phyloP scores from a whole-genome alignment of 148 eudicot species.

The Rhododendron kiyosumense region DNA sequence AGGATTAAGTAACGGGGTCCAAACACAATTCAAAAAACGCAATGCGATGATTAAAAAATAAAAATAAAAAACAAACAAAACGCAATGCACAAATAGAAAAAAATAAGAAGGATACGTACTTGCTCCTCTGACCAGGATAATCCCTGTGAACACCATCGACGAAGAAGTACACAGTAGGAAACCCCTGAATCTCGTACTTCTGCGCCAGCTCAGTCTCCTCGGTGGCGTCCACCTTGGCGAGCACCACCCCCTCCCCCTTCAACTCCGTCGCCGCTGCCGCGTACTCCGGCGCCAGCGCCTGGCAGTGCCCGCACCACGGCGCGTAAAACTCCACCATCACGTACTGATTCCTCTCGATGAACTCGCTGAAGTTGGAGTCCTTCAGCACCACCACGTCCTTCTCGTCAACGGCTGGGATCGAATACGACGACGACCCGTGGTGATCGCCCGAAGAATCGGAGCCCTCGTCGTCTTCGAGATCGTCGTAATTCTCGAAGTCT shows the following conservation, averaged over 20 bases:
- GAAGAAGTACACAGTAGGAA: slow-evolving; percentile 69
- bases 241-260: slow-evolving; percentile 44
- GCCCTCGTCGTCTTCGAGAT: slow-evolving; percentile 36
- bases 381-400: slow-evolving; percentile 64
- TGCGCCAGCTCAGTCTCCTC: slow-evolving; percentile 61
- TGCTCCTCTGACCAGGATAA: slow-evolving; percentile 61
- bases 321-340: slow-evolving; percentile 94
- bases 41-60: too few relatives aligned
- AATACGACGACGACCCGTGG: neutral
- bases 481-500: slow-evolving; percentile 59
- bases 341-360: slow-evolving; percentile 36
- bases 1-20: neutral
- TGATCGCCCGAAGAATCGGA: slow-evolving; percentile 19
- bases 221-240: slow-evolving; percentile 83
- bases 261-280: slow-evolving; percentile 77
- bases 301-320: slow-evolving; percentile 92
- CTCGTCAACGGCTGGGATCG: slow-evolving; percentile 43
- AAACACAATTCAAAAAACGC: neutral
- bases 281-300: slow-evolving; percentile 74
- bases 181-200: slow-evolving; percentile 62
- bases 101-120: slow-evolving; percentile 36
- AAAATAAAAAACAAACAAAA: too few relatives aligned
- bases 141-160: slow-evolving; percentile 50
- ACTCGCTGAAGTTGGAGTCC: slow-evolving; percentile 41
- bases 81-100: neutral